Evolutionary conservation across 176 grass and related monocot species (phyloP).

Genomic region (Poa pratensis): DNA sequence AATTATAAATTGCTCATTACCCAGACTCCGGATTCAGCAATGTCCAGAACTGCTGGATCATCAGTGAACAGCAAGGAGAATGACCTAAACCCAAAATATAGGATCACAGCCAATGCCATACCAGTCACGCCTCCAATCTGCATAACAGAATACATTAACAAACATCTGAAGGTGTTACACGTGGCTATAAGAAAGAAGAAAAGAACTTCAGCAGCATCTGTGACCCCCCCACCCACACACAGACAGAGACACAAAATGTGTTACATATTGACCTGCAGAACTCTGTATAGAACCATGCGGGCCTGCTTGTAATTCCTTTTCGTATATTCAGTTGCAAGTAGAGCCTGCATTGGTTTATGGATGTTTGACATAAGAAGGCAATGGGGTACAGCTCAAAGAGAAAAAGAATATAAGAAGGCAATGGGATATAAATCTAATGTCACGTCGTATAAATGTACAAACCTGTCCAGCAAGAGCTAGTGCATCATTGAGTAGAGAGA

Average conservation of each 20-base stretch:
- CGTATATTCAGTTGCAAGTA: slow-evolving; percentile 82
- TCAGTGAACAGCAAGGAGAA: slow-evolving; percentile 74
- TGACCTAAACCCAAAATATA: slow-evolving; percentile 73
- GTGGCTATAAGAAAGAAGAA: neutral
- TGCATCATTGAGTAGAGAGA: slow-evolving; percentile 90
- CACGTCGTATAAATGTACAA: slow-evolving; percentile 17
- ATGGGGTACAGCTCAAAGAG: neutral
- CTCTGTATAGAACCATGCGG: slow-evolving; percentile 66
- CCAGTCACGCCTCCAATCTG: slow-evolving; percentile 81
- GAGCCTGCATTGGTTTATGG: slow-evolving; percentile 54
- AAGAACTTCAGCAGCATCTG: slow-evolving; percentile 23
- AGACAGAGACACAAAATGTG: neutral
- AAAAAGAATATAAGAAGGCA: neutral
- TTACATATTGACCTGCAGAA: slow-evolving; percentile 62
- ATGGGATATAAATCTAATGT: neutral
- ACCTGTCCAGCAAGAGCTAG: slow-evolving; percentile 95
- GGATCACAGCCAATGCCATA: slow-evolving; percentile 53
- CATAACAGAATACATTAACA: slow-evolving; percentile 9
- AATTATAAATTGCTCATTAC: slow-evolving; percentile 48
- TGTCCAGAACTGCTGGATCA: slow-evolving; percentile 66
- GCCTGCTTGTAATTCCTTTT: slow-evolving; percentile 75
- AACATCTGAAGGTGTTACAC: slow-evolving; percentile 4
- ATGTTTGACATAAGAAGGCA: slow-evolving; percentile 35
- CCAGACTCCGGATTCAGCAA: slow-evolving; percentile 82
- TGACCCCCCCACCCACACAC: neutral